Percentiles rank a stretch among this genome's conserved stretches.
Conservation (phyloP, 2,329 filamentous ascomycete species). For the Fusarium torreyae region DNA sequence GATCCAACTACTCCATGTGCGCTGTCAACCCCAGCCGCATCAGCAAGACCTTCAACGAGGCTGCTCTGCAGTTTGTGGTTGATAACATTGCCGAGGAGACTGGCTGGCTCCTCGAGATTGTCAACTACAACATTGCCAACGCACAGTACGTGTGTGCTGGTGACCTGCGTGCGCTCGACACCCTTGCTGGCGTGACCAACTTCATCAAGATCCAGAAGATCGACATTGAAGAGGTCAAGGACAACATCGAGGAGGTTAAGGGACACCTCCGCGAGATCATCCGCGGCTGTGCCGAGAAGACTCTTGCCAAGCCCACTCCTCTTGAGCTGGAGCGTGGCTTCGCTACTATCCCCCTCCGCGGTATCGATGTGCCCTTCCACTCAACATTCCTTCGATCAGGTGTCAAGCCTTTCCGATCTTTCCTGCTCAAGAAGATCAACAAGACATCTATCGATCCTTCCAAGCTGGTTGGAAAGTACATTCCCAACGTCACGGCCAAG, state of each 20-base stretch:
- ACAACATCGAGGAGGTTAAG: slow-evolving; percentile 92
- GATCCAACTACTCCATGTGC: slow-evolving; percentile 99
- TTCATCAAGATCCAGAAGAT: slow-evolving; percentile 97
- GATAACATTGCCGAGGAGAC: slow-evolving; percentile 95
- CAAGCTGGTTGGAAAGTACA: slow-evolving; percentile 98
- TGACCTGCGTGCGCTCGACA: slow-evolving; percentile 79
- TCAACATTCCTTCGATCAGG: slow-evolving; percentile 97
- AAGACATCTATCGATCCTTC: slow-evolving; percentile 98
- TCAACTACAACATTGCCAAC: slow-evolving; percentile 92
- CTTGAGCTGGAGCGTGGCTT: slow-evolving; percentile 94
- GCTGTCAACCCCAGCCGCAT: slow-evolving; percentile 98
- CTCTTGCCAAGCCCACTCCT: slow-evolving; percentile 88
- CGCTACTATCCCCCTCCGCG: slow-evolving; percentile 95
- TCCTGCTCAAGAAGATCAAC: slow-evolving; percentile 99
- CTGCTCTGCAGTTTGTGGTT: slow-evolving; percentile 95
- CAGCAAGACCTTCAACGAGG: slow-evolving; percentile 98
- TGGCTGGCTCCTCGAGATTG: slow-evolving; percentile 96
- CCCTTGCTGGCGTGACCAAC: slow-evolving; percentile 86
- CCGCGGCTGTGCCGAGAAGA: slow-evolving; percentile 87
- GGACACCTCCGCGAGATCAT: slow-evolving; percentile 92
- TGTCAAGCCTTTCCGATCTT: slow-evolving; percentile 98
- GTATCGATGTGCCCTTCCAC: slow-evolving; percentile 99
- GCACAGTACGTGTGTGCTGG: slow-evolving; percentile 82
- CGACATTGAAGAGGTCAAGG: slow-evolving; percentile 93
- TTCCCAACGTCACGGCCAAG: slow-evolving; percentile 96